Evolutionary conservation across 495 filamentous ascomycete genomes (phyloP).

Genomic region (Aspergillus coremiiformis): DNA sequence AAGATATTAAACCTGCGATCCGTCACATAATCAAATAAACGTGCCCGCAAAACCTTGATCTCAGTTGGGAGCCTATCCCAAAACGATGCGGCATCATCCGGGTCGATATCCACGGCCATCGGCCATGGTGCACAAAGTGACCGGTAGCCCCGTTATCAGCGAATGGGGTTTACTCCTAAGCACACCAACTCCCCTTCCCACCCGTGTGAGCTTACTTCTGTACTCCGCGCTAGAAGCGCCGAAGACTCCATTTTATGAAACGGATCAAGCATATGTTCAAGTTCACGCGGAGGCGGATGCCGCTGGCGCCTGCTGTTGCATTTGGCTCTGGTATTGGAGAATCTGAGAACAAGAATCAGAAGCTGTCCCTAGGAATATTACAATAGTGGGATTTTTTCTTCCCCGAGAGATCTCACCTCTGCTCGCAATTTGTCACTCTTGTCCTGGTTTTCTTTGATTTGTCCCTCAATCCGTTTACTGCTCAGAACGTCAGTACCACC

Average conservation of each 20-base stretch:
- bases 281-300: constrained; percentile 31
- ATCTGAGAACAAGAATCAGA: constrained; percentile 27
- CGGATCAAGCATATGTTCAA: neutral
- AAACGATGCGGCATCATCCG: neutral
- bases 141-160: neutral
- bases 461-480: constrained; percentile 74
- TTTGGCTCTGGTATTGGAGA: constrained; percentile 37
- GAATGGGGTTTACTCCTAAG: neutral
- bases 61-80: neutral
- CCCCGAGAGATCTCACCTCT: constrained; percentile 46
- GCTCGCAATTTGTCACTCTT: constrained; percentile 76
- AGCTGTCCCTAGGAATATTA: neutral
- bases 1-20: neutral
- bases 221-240: neutral
- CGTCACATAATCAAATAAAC: neutral
- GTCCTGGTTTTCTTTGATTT: constrained; percentile 70
- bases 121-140: neutral
- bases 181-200: neutral
- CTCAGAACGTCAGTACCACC: neutral
- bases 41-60: neutral
- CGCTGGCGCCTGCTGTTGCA: constrained; percentile 33
- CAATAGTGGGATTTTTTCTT: neutral
- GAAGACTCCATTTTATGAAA: neutral
- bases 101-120: neutral
- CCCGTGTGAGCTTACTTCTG: neutral